A percentile compares a stretch with the other conserved stretches of the same genome.
Evolutionary conservation across 1,139 yeast genomes (phyloP).

Genomic region (Yamadazyma sp.): DNA sequence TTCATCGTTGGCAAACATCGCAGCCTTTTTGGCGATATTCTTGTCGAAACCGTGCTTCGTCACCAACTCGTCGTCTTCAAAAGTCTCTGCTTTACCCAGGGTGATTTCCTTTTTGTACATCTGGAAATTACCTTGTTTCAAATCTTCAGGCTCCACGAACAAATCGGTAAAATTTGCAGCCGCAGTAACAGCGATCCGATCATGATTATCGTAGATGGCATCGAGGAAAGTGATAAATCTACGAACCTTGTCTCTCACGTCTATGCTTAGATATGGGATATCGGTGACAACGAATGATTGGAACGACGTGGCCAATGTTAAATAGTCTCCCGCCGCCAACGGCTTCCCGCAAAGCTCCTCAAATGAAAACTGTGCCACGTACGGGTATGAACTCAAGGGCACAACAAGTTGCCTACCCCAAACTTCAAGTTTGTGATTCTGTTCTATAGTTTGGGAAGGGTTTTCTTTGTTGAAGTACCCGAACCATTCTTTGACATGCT

Average conservation of each 20-base stretch:
- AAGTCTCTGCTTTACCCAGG: conserved; percentile 40
- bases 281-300: conserved; percentile 83
- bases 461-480: conserved; percentile 59
- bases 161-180: conserved; percentile 82
- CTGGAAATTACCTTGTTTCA: conserved; percentile 55
- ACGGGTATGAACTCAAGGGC: conserved; percentile 73
- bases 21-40: conserved; percentile 71
- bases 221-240: conserved; percentile 91
- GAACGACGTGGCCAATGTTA: conserved; percentile 77
- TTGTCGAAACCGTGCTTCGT: conserved; percentile 73
- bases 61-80: conserved; percentile 62
- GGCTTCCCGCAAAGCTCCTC: conserved; percentile 83
- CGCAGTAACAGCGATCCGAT: conserved; percentile 83
- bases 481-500: conserved; percentile 80
- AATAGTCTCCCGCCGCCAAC: conserved; percentile 93
- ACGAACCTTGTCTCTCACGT: conserved; percentile 80
- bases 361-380: conserved; percentile 88
- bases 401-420: conserved; percentile 88
- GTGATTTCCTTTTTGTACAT: conserved; percentile 37
- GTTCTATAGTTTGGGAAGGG: conserved; percentile 26
- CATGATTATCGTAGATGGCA: conserved; percentile 90
- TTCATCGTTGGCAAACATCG: conserved; percentile 85
- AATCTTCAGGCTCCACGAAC: conserved; percentile 80
- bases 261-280: conserved; percentile 78
- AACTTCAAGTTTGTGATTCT: conserved; percentile 51